Conservation (phyloP, 331 rosid species). For the Ulmus americana region DNA sequence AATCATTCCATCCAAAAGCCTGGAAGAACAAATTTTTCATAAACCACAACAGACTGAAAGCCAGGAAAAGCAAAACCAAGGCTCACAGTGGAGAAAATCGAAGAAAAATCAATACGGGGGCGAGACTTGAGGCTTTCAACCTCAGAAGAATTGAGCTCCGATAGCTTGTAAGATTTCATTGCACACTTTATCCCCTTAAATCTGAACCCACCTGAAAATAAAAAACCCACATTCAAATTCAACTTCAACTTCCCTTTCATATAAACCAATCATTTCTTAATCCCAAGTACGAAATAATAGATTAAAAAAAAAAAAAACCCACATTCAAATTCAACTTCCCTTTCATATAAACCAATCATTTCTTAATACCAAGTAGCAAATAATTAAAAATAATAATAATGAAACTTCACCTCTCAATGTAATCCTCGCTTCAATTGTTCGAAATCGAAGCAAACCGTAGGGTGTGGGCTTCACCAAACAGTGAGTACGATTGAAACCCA, state of each 20-base stretch:
- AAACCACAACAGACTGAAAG: background rate
- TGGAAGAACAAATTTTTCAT: background rate
- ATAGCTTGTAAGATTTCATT: constrained; percentile 71
- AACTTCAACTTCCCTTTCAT: too few species aligned
- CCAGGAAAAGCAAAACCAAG: background rate
- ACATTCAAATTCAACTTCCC: constrained; percentile 1
- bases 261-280: background rate
- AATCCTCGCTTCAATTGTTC: constrained; percentile 2
- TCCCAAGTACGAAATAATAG: background rate
- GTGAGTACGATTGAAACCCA: constrained; percentile 30
- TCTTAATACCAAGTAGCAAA: background rate
- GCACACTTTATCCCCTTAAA: constrained; percentile 37
- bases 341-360: background rate
- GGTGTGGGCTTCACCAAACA: constrained; percentile 20
- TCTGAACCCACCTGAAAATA: constrained; percentile 30
- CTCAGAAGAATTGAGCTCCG: constrained; percentile 55
- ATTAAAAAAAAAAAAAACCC: background rate
- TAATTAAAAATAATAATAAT: background rate
- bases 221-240: background rate
- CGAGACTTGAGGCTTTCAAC: constrained; percentile 77
- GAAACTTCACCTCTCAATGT: constrained; percentile 14
- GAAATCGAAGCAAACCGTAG: constrained; percentile 1
- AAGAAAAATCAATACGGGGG: constrained; percentile 87
- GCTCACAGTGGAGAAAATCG: constrained; percentile 66
- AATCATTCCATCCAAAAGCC: constrained; percentile 1